Conservation (phyloP, 345 rosid genomes). For the Linum usitatissimum region DNA sequence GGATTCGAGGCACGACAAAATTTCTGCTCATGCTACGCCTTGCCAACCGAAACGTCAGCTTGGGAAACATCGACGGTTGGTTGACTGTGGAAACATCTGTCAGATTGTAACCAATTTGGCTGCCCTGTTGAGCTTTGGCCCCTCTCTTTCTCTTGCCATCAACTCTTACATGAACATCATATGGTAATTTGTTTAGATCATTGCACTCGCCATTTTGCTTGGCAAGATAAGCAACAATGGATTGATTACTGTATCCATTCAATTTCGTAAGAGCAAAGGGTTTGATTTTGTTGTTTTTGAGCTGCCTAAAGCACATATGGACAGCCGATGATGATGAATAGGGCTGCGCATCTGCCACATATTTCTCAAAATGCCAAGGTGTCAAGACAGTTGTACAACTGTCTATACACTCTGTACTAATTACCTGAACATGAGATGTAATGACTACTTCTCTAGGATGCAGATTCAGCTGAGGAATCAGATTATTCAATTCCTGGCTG, state of each 20-base stretch:
- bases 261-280: slow-evolving; percentile 38
- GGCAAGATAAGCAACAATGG: slow-evolving; percentile 22
- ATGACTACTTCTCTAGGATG: slow-evolving; percentile 36
- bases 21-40: slow-evolving; percentile 13
- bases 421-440: slow-evolving; percentile 33
- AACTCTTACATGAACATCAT: slow-evolving; percentile 9
- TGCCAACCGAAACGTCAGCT: slow-evolving; percentile 25
- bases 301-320: slow-evolving; percentile 33
- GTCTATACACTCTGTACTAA: slow-evolving; percentile 33
- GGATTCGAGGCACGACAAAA: slow-evolving; percentile 5
- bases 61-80: slow-evolving; percentile 14
- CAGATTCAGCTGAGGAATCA: slow-evolving; percentile 19
- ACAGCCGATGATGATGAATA: slow-evolving; percentile 9
- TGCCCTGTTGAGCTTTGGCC: slow-evolving; percentile 5
- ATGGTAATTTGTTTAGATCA: slow-evolving; percentile 4
- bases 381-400: slow-evolving; percentile 39
- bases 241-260: slow-evolving; percentile 35
- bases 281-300: slow-evolving; percentile 28
- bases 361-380: slow-evolving; percentile 29
- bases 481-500: slow-evolving; percentile 23
- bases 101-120: slow-evolving; percentile 14
- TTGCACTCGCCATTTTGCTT: slow-evolving; percentile 16
- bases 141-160: slow-evolving; percentile 14
- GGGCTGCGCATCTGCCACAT: slow-evolving; percentile 10
- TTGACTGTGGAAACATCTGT: slow-evolving; percentile 7